Evolutionary conservation across 371 early-diverging fungal genomes (phyloP), one percentile per base, ranked within the genome.

Genomic region (Mortierella polycephala): DNA sequence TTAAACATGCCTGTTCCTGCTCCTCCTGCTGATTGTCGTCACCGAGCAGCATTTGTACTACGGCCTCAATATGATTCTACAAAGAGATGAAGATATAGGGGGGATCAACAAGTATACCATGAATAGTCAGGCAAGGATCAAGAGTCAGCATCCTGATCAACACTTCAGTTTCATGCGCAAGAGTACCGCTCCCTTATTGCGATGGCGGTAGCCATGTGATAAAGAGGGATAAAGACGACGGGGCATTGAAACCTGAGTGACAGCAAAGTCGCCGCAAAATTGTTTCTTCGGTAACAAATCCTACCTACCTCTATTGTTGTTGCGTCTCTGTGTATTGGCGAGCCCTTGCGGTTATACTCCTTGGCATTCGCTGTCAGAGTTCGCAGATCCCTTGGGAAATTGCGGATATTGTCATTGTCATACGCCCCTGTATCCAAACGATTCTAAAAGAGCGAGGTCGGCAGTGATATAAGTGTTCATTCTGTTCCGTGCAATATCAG

Each of bases 361-460:
- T 91, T 89, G 1, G 96, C 96, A 71, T 96, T 95, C 8, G 82
- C 69, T 16, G 91, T 89, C 90, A 96, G 89, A 5, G 89, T 82
- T 9, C 86, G 83, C 57, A 93, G 77, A 80, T 96, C 96, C 9
- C 69, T 79, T 39, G 84, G 83, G 59, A 93, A 87, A 18, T 89
- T 81, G 2, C 81, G 75, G 18, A 91, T 55, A 0, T 84, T 69
- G 9, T 64, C 71, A 20, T 64, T 60, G 42, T 64, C 69, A 77
- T 96, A 94, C 57, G 59, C 64, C 30, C 73, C 76, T 13, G 82
- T 60, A 54, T 86, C 82, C 8, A 88, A 79, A 49, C 87, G 88
- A 21, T 71, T 39, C 83, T 83, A 64, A 16, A 12, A 37, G 40
- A 52, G 9, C 0, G n/a, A 30, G 30, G 4, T 30, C 30, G 30